phyloP scores from a whole-genome alignment of 495 filamentous ascomycete species.

The Durotheca rogersii region DNA sequence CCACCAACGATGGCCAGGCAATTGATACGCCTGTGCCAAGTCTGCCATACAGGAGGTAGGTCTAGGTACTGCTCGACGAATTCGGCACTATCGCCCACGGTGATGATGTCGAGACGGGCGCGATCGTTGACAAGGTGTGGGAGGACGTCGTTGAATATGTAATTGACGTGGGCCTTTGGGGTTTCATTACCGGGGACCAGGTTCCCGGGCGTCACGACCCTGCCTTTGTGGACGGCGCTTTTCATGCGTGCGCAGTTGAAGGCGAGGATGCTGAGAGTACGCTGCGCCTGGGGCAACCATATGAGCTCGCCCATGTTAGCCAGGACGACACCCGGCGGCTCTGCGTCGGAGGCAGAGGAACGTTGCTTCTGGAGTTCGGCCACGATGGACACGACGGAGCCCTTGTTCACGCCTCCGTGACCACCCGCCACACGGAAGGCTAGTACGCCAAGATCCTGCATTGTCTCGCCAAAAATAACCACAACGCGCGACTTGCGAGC shows the following conservation, averaged over 20 bases:
- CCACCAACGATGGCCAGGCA: constrained; percentile 46
- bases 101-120: constrained; percentile 65
- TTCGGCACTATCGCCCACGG: constrained; percentile 57
- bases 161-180: constrained; percentile 57
- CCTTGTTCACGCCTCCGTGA: constrained; percentile 60
- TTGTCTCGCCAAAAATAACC: constrained; percentile 69
- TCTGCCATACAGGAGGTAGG: constrained; percentile 50
- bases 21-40: constrained; percentile 39
- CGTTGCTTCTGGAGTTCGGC: constrained; percentile 47
- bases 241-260: constrained; percentile 57
- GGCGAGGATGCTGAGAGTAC: constrained; percentile 54
- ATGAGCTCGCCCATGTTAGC: constrained; percentile 70
- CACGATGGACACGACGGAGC: constrained; percentile 64
- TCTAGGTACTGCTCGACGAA: constrained; percentile 57
- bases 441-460: constrained; percentile 73
- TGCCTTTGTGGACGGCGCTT: constrained; percentile 53
- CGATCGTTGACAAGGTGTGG: constrained; percentile 42
- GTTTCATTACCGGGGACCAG: constrained; percentile 55
- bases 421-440: constrained; percentile 64
- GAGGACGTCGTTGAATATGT: constrained; percentile 64
- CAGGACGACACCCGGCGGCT: constrained; percentile 58
- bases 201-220: constrained; percentile 48
- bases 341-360: constrained; percentile 31
- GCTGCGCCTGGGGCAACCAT: constrained; percentile 62
- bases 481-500: constrained; percentile 61